phyloP scores from a whole-genome alignment of 345 rosid species.

The Corchorus capsularis region DNA sequence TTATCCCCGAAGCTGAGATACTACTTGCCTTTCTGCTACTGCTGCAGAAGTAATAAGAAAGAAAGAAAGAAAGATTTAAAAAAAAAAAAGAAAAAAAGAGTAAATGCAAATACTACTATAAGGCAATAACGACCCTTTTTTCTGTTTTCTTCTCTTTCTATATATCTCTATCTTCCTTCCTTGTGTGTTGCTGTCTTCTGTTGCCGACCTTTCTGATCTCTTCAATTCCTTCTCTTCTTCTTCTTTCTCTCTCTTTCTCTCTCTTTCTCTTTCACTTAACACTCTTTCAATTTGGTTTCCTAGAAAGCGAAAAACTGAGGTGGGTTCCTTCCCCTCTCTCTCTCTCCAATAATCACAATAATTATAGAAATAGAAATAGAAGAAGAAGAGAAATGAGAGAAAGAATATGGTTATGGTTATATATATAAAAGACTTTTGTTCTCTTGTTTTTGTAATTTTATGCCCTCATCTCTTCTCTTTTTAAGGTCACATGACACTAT shows the following conservation, averaged over 20 bases:
- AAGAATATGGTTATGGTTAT: too few relatives aligned
- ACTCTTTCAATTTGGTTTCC: conserved; percentile 7
- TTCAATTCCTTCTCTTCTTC: not conserved
- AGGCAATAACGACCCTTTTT: conserved; percentile 2
- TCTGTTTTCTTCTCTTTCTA: conserved; percentile 2
- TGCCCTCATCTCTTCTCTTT: not conserved
- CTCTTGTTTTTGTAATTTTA: conserved; percentile 38
- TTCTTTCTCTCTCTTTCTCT: conserved; percentile 12
- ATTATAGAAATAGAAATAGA: conserved; percentile 21
- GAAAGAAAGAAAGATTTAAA: not conserved
- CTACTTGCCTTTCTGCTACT: not conserved
- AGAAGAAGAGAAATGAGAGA: not conserved
- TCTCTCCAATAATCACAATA: conserved; percentile 31
- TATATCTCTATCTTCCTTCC: not conserved
- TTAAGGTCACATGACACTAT: conserved; percentile 40
- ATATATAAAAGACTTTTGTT: conserved; percentile 32
- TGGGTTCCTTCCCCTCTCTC: conserved; percentile 38
- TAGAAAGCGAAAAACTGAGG: conserved; percentile 32
- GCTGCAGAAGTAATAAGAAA: not conserved
- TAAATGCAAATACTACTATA: not conserved
- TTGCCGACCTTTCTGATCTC: conserved; percentile 21
- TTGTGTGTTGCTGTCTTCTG: conserved; percentile 1
- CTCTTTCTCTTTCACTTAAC: conserved; percentile 12
- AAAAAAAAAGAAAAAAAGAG: not conserved
- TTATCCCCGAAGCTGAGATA: not conserved